phyloP scores from a whole-genome alignment of 1,284 basidiomycete species.

The Trametes polyzona region DNA sequence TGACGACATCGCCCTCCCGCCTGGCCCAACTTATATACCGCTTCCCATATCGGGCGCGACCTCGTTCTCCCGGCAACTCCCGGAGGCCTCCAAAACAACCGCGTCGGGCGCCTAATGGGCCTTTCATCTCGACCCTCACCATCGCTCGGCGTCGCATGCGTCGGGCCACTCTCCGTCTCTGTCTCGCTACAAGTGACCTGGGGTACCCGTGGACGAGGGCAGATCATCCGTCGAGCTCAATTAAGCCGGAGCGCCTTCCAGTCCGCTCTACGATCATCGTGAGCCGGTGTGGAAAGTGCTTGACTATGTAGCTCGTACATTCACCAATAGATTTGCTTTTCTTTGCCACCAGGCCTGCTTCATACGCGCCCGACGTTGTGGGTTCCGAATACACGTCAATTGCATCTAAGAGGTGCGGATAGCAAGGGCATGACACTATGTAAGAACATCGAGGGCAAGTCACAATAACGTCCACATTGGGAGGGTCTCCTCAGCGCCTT shows the following conservation, averaged over 20 bases:
- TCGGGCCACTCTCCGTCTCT: conserved; percentile 48
- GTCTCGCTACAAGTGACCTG: conserved; percentile 35
- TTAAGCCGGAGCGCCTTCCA: conserved; percentile 79
- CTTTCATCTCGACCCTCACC: conserved; percentile 40
- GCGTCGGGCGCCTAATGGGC: neutral
- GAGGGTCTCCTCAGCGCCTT: too few species aligned
- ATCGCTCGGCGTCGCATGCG: conserved; percentile 37
- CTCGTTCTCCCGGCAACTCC: conserved; percentile 14
- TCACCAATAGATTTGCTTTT: conserved; percentile 3
- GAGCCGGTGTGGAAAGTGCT: conserved; percentile 60
- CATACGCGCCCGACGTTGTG: too few species aligned
- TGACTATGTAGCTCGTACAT: conserved; percentile 77
- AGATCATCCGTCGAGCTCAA: conserved; percentile 55
- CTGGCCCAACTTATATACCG: conserved; percentile 7
- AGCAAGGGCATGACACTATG: too few species aligned
- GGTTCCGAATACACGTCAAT: too few species aligned
- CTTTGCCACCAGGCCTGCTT: neutral
- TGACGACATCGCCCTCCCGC: conserved; percentile 13
- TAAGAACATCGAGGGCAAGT: too few species aligned
- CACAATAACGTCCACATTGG: too few species aligned
- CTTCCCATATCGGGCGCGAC: conserved; percentile 3
- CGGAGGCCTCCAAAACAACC: neutral
- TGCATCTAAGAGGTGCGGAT: too few species aligned
- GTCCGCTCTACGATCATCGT: conserved; percentile 40
- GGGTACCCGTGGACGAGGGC: conserved; percentile 57